Conservation (phyloP, 108 stramenopile species). For the Cyclotella cryptica region DNA sequence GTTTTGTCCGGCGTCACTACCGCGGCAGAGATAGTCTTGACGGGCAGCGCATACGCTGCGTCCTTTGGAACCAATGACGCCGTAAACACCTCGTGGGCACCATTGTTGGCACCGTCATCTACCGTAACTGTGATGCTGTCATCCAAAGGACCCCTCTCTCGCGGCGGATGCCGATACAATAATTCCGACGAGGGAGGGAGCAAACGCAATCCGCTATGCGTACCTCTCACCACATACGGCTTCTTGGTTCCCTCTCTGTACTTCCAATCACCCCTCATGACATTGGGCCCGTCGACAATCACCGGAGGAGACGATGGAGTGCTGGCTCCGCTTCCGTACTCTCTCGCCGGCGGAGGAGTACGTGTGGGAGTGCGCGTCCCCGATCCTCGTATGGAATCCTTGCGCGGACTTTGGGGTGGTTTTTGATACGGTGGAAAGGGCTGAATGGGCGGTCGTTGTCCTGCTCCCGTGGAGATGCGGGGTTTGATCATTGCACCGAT, state of each 20-base stretch:
- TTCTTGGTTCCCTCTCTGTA: not conserved
- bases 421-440: slow-evolving; percentile 11
- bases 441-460: slow-evolving; percentile 15
- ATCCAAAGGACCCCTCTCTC: not conserved
- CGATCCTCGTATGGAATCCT: not conserved
- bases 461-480: slow-evolving; percentile 18
- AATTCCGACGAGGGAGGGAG: not conserved
- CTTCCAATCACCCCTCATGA: slow-evolving; percentile 18
- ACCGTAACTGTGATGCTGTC: not conserved
- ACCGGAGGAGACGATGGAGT: slow-evolving; percentile 49
- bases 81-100: slow-evolving; percentile 23
- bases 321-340: slow-evolving; percentile 25
- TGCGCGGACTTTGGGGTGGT: slow-evolving; percentile 38
- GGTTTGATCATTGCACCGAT: slow-evolving; percentile 30
- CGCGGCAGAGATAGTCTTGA: too few species aligned
- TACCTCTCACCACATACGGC: slow-evolving; percentile 10
- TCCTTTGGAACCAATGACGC: not conserved
- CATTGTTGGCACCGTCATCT: slow-evolving; percentile 25
- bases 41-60: too few species aligned
- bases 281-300: slow-evolving; percentile 37
- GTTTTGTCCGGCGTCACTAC: slow-evolving; percentile 3
- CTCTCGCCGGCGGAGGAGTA: slow-evolving; percentile 20
- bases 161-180: not conserved
- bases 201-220: not conserved
- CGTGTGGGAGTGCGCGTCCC: slow-evolving; percentile 18